A percentile compares a stretch with the other conserved stretches of the same genome.
phyloP scores from a whole-genome alignment of 208 protist species.

The Wallacemonas sp. region DNA sequence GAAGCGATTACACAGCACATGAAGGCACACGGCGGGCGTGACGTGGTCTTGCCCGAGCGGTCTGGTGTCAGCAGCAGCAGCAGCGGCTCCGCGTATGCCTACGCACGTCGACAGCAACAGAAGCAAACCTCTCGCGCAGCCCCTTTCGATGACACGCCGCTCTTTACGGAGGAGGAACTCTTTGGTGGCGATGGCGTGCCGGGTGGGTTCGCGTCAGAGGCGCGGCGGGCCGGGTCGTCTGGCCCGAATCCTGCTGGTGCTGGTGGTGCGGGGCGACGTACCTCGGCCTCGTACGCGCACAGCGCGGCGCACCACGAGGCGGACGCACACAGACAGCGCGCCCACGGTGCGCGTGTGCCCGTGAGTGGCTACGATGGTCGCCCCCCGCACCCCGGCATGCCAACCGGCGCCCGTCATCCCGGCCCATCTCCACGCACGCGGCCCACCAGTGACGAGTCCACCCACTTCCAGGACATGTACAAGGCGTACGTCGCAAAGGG shows the following conservation, averaged over 20 bases:
- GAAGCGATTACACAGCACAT: slow-evolving; percentile 89
- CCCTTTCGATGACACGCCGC: slow-evolving; percentile 19
- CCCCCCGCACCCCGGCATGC: neutral
- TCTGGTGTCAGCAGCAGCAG: neutral
- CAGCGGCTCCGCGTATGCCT: slow-evolving; percentile 21
- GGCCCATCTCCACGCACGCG: neutral
- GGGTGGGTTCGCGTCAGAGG: slow-evolving; percentile 32
- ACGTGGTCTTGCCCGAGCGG: neutral
- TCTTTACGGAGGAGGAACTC: slow-evolving; percentile 66
- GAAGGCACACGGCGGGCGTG: slow-evolving; percentile 31
- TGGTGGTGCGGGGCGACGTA: neutral
- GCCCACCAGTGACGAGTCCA: too few species aligned
- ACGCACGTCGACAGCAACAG: slow-evolving; percentile 26
- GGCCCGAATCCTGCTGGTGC: too few species aligned
- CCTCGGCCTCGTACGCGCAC: slow-evolving; percentile 16
- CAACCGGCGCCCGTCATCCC: neutral
- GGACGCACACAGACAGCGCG: slow-evolving; percentile 52
- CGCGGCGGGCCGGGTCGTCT: too few species aligned
- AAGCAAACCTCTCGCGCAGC: neutral
- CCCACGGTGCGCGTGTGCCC: slow-evolving; percentile 63
- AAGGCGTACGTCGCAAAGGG: slow-evolving; percentile 7
- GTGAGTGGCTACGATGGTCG: slow-evolving; percentile 59
- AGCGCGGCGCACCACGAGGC: slow-evolving; percentile 15
- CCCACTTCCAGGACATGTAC: slow-evolving; percentile 8
- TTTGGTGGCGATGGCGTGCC: slow-evolving; percentile 42